Conservation (phyloP, 306 rosid genomes). For the Aeschynomene evenia region DNA sequence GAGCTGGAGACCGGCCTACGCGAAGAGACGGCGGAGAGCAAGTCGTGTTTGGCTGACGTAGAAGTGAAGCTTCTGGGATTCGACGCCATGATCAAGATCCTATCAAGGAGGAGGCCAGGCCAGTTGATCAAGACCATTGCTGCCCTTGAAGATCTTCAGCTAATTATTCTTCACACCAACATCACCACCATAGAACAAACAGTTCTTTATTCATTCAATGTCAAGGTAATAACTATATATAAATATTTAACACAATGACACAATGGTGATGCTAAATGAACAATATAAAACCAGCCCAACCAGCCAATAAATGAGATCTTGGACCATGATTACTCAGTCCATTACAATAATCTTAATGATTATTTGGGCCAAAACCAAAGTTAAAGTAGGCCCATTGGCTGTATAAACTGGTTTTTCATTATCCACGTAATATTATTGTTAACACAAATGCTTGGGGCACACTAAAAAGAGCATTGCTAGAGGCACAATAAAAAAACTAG, state of each 20-base stretch:
- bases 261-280: too few relatives aligned
- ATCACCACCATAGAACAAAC: slow-evolving; percentile 97
- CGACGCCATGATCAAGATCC: slow-evolving; percentile 88
- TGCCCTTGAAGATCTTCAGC: slow-evolving; percentile 92
- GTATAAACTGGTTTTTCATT: too few relatives aligned
- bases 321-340: too few relatives aligned
- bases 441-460: too few relatives aligned
- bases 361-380: too few relatives aligned
- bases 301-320: too few relatives aligned
- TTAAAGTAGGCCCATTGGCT: too few relatives aligned
- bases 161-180: slow-evolving; percentile 87
- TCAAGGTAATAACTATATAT: slow-evolving; percentile 53
- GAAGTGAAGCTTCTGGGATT: slow-evolving; percentile 89
- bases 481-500: too few relatives aligned
- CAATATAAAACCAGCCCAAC: too few relatives aligned
- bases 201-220: slow-evolving; percentile 91
- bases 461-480: too few relatives aligned
- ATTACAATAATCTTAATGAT: too few relatives aligned
- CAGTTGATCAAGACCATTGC: slow-evolving; percentile 89
- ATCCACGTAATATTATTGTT: too few relatives aligned
- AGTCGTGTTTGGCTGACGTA: slow-evolving; percentile 92
- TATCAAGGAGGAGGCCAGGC: slow-evolving; percentile 85
- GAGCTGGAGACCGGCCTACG: slow-evolving; percentile 60
- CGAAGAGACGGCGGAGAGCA: slow-evolving; percentile 83
- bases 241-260: not conserved